phyloP scores from a whole-genome alignment of 139 green algal species.

The Chlamydomonas incerta region DNA sequence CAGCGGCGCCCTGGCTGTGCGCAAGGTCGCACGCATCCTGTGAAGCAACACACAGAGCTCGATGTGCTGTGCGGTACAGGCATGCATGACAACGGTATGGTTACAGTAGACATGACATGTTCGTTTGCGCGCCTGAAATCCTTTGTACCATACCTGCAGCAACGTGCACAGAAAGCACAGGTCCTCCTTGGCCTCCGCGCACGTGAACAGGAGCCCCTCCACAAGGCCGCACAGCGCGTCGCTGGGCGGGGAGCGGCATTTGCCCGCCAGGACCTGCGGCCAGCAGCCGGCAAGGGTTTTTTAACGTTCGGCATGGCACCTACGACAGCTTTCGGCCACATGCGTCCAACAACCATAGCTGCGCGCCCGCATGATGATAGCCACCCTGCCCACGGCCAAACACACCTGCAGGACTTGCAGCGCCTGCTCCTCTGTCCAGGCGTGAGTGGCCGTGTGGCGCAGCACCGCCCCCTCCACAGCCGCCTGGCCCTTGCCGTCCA shows the following conservation, averaged over 20 bases:
- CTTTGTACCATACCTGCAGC: constrained; percentile 22
- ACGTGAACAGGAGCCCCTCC: constrained; percentile 13
- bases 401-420: neutral
- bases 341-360: no score
- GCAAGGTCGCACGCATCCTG: neutral
- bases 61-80: no score
- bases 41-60: no score
- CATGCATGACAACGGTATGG: no score
- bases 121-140: no score
- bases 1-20: neutral
- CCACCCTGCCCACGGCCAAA: no score
- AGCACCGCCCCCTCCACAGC: constrained; percentile 10
- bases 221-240: neutral
- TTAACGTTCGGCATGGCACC: neutral
- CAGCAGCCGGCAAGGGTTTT: no score
- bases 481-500: neutral
- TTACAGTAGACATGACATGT: no score
- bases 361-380: no score
- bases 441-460: neutral
- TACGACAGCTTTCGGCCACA: neutral
- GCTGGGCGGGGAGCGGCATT: neutral
- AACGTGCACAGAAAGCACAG: constrained; percentile 9
- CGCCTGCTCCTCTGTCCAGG: neutral
- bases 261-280: constrained; percentile 25
- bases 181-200: neutral